These are phyloP conservation scores for Rhynchosporium graminicola DNA, from an alignment of 2,329 filamentous ascomycete species.

Conservation along the genomic window DNA sequence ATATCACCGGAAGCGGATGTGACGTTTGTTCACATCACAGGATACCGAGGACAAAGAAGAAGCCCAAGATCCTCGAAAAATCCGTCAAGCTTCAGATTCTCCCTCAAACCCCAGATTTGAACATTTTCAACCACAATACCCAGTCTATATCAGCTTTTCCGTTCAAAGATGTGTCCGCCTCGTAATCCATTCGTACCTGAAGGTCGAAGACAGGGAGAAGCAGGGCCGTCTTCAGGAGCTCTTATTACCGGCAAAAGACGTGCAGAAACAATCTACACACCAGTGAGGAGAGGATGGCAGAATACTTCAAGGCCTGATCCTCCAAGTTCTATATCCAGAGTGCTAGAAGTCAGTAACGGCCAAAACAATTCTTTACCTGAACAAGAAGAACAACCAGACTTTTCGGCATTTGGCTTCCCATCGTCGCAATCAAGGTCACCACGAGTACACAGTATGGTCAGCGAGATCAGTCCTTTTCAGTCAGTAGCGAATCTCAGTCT, in stretches of 20 bases:
- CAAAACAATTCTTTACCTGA: neutral
- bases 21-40: too few relatives aligned
- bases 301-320: neutral
- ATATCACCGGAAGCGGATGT: too few relatives aligned
- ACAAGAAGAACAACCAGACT: neutral
- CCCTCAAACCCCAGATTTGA: too few relatives aligned
- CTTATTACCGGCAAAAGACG: neutral
- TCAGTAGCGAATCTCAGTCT: neutral
- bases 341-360: neutral
- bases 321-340: neutral
- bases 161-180: neutral
- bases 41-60: too few relatives aligned
- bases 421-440: neutral
- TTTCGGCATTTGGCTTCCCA: neutral
- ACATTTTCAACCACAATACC: too few relatives aligned
- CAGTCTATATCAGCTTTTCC: too few relatives aligned
- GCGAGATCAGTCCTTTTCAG: neutral
- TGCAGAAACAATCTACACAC: neutral
- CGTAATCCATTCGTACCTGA: neutral
- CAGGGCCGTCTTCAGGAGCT: neutral
- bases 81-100: too few relatives aligned
- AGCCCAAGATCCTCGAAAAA: too few relatives aligned
- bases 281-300: neutral
- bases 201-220: neutral
- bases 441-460: too few relatives aligned